phyloP scores from a whole-genome alignment of 2,329 filamentous ascomycete genomes.

The Teratosphaeria nubilosa region DNA sequence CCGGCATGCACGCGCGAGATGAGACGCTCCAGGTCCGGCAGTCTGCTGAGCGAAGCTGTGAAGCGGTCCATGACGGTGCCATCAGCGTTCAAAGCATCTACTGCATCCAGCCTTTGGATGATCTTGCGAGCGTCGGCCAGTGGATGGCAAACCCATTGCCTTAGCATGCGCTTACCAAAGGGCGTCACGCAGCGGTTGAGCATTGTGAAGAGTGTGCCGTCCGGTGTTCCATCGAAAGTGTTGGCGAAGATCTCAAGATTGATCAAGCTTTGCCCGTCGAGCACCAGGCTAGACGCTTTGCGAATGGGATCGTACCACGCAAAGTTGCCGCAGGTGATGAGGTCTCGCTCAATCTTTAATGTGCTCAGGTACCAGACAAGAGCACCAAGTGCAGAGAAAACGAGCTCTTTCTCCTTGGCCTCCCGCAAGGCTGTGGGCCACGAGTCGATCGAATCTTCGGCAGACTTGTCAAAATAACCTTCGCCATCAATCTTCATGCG shows the following conservation, averaged over 20 bases:
- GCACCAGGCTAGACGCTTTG: constrained; percentile 76
- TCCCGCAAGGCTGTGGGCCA: constrained; percentile 72
- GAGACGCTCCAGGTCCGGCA: constrained; percentile 87
- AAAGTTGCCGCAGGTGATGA: constrained; percentile 86
- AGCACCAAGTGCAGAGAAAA: constrained; percentile 87
- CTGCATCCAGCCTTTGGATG: constrained; percentile 86
- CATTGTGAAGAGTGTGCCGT: constrained; percentile 82
- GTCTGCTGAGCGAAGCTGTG: constrained; percentile 73
- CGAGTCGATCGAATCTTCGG: constrained; percentile 48
- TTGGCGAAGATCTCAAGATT: constrained; percentile 98
- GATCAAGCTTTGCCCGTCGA: constrained; percentile 92
- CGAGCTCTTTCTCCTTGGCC: constrained; percentile 63
- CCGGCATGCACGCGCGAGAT: constrained; percentile 92
- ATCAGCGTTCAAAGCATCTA: constrained; percentile 84
- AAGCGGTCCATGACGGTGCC: constrained; percentile 74
- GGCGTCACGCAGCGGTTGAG: constrained; percentile 92
- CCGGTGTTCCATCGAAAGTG: constrained; percentile 70
- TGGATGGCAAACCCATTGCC: constrained; percentile 95
- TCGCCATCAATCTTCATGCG: constrained; percentile 69
- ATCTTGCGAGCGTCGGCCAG: constrained; percentile 78
- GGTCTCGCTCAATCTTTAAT: constrained; percentile 77
- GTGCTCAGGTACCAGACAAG: constrained; percentile 72
- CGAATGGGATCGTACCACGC: constrained; percentile 85
- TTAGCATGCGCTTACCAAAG: constrained; percentile 91
- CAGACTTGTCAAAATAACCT: constrained; percentile 60